Evolutionary conservation across 768 basidiomycete genomes (phyloP), one percentile per base, ranked within the genome.

Genomic region (Phaeolepiota aurea): DNA sequence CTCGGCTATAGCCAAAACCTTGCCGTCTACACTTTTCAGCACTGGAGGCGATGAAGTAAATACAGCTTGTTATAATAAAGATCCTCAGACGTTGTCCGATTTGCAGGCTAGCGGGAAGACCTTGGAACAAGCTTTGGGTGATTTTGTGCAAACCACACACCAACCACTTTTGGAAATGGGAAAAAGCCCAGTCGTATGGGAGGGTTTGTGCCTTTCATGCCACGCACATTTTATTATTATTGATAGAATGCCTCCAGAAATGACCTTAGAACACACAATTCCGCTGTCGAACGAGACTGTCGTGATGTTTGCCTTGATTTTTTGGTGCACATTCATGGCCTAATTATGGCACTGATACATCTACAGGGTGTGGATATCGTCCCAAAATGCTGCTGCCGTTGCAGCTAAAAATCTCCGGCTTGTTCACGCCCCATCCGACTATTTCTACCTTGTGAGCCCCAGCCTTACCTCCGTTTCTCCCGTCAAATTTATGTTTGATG

Each of bases 21-120:
- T 85, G 2, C 73, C 76, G 0, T 76, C 77, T 2, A 65, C 51
- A n/a, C 66, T 86, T 45, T 79, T 92, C 49, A 75, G 76, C 47
- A 86, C 87, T 0, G 90, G 90, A 0, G 89, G 90, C 0, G 89
- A 91, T 47, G 87, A 90, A 49, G 54, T 90, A 44, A 89, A 90
- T 90, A 55, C 58, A 3, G 65, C 65, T 11, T 87, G 85, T 55
- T 89, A 87, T 49, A 54, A 55, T 2, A 54, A 81, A 14, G 88
- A 91, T 53, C 52, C 64, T 1, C 57, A 65, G 46, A 84, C 84
- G 0, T 76, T 79, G 46, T 56, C 62, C 0, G 71, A 74, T 2
- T 63, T 90, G 34, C 61, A 62, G n/a, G 41, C 51, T 2, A 68
- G 54, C 16, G 71, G 70, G 3, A 63, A 63, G 53, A 84, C 77